A percentile compares a stretch with the other conserved stretches of the same genome.
Conservation (phyloP, 2,329 filamentous ascomycete genomes). For the Colletotrichum cereale region DNA sequence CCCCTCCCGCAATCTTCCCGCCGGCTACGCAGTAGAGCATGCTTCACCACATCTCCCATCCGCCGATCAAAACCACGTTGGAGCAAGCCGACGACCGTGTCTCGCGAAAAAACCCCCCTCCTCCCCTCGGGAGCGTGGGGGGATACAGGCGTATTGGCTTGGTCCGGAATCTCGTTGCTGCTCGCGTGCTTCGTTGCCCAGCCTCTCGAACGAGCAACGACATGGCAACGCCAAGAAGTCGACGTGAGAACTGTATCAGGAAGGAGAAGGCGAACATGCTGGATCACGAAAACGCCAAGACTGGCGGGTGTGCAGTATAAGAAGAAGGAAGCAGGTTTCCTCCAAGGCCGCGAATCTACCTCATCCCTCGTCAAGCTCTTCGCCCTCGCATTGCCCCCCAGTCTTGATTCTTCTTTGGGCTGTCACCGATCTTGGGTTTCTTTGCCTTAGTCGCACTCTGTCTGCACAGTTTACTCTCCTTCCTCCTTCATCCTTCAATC, state of each 20-base stretch:
- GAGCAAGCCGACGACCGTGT: slow-evolving; percentile 33
- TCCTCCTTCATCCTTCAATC: not conserved
- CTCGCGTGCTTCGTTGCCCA: slow-evolving; percentile 10
- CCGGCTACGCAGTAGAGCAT: slow-evolving; percentile 13
- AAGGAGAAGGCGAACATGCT: not conserved
- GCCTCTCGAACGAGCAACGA: too few species aligned
- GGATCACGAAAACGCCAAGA: slow-evolving; percentile 25
- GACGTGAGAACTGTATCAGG: slow-evolving; percentile 3
- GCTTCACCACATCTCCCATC: not conserved
- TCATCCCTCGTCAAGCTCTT: slow-evolving; percentile 19
- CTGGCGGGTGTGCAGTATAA: not conserved
- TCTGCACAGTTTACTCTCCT: too few species aligned
- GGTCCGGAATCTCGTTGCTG: slow-evolving; percentile 19
- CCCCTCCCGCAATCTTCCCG: slow-evolving; percentile 2
- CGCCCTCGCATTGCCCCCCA: slow-evolving; percentile 2
- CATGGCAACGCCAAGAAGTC: slow-evolving; percentile 25
- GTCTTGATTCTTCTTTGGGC: slow-evolving; percentile 5
- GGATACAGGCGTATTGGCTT: slow-evolving; percentile 5
- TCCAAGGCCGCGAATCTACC: not conserved
- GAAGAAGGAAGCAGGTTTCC: slow-evolving; percentile 19
- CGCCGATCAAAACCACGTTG: slow-evolving; percentile 23
- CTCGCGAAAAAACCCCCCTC: slow-evolving; percentile 20
- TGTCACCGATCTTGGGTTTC: not conserved
- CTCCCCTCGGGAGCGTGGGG: slow-evolving; percentile 18
- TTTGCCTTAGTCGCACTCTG: not conserved